Conservation (phyloP, 208 protist genomes). For the Leishmania lainsoni region DNA sequence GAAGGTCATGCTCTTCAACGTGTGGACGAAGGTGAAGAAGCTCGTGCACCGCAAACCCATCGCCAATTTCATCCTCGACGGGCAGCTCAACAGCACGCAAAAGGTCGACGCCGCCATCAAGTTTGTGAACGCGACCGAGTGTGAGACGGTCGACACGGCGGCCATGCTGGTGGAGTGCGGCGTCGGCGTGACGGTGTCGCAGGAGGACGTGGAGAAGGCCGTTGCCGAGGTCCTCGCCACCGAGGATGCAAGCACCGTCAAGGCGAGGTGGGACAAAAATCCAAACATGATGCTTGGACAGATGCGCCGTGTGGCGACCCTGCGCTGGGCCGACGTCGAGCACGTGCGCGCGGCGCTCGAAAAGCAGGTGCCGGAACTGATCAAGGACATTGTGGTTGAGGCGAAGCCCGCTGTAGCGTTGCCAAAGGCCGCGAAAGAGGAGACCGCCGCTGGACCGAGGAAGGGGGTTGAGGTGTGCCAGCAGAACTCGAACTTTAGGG, state of each 20-base stretch:
- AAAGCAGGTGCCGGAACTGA: conserved; percentile 62
- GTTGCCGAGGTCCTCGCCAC: conserved; percentile 58
- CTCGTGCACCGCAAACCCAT: conserved; percentile 70
- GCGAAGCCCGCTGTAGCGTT: neutral
- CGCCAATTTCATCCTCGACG: conserved; percentile 54
- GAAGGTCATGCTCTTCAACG: conserved; percentile 88
- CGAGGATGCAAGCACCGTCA: conserved; percentile 60
- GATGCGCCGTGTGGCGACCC: conserved; percentile 66
- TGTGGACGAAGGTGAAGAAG: conserved; percentile 88
- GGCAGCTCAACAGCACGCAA: conserved; percentile 81
- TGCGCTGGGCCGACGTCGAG: conserved; percentile 81
- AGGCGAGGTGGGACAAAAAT: conserved; percentile 81
- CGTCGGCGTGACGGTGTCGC: conserved; percentile 68
- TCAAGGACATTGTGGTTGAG: conserved; percentile 50
- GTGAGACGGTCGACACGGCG: conserved; percentile 41
- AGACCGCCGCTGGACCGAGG: conserved; percentile 19
- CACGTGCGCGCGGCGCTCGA: conserved; percentile 70
- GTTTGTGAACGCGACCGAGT: conserved; percentile 66
- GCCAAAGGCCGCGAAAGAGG: neutral
- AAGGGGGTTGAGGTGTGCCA: conserved; percentile 59
- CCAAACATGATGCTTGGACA: conserved; percentile 83
- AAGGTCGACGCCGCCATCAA: conserved; percentile 83
- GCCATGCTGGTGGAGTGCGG: conserved; percentile 75
- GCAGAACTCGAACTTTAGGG: conserved; percentile 51
- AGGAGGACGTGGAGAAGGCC: conserved; percentile 44